Evolutionary conservation across 192 early-diverging fungal species (phyloP).

Genomic region (Haplosporangium gracile): DNA sequence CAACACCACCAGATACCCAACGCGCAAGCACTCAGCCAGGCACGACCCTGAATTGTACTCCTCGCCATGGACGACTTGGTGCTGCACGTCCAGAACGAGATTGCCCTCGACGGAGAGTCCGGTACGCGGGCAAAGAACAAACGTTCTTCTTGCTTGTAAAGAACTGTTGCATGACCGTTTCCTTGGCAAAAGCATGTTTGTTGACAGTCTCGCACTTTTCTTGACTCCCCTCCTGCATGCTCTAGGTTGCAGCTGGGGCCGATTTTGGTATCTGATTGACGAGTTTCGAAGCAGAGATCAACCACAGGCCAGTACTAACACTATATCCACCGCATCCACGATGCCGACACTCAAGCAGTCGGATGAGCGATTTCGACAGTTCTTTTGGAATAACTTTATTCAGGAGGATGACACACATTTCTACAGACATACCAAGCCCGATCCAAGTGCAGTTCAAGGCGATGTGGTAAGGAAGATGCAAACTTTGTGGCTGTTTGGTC

Average conservation of each 20-base stretch:
- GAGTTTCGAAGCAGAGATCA: slow-evolving; percentile 10
- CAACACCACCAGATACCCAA: too few species aligned
- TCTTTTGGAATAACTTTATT: slow-evolving; percentile 50
- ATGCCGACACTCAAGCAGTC: not conserved
- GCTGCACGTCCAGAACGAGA: slow-evolving; percentile 64
- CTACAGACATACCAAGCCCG: not conserved
- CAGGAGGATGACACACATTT: slow-evolving; percentile 35
- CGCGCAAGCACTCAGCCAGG: too few species aligned
- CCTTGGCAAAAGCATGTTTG: not conserved
- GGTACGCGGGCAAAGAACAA: slow-evolving; percentile 43
- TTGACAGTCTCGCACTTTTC: not conserved
- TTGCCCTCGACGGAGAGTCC: slow-evolving; percentile 67
- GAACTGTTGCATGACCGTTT: not conserved
- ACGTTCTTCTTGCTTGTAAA: not conserved
- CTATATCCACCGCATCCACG: not conserved
- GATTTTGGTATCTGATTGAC: slow-evolving; percentile 56
- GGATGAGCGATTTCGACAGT: slow-evolving; percentile 44
- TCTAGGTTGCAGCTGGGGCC: slow-evolving; percentile 41
- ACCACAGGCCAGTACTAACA: not conserved
- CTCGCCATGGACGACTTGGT: slow-evolving; percentile 66
- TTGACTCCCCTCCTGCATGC: not conserved
- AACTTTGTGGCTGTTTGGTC: not conserved
- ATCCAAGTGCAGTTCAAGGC: not conserved
- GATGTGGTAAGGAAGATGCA: slow-evolving; percentile 11
- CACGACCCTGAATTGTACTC: not conserved